A percentile compares a stretch with the other conserved stretches of the same genome.
Evolutionary conservation across 2,329 filamentous ascomycete species (phyloP).

Genomic region (Neonectria magnoliae): DNA sequence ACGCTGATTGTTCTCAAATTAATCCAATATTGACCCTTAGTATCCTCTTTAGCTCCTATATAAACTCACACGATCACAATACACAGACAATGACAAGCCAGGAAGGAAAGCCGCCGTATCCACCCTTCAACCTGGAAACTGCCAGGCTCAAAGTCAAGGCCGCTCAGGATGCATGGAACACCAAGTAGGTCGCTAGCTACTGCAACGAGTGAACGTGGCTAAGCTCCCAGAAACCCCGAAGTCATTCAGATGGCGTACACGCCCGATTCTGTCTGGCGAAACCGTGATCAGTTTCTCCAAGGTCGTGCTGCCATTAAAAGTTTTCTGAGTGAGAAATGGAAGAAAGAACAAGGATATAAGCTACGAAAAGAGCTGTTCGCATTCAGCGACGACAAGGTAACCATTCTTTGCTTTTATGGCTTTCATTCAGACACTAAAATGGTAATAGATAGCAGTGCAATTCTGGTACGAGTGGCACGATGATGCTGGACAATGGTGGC

Average conservation of each 20-base stretch:
- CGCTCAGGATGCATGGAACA: constrained; percentile 87
- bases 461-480: constrained; percentile 92
- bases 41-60: too few relatives aligned
- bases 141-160: constrained; percentile 83
- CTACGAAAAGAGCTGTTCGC: constrained; percentile 87
- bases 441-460: constrained; percentile 77
- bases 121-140: constrained; percentile 79
- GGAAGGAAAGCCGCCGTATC: constrained; percentile 57
- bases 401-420: neutral
- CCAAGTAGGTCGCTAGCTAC: constrained; percentile 60
- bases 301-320: constrained; percentile 74
- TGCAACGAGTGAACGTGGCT: too few relatives aligned
- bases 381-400: constrained; percentile 72
- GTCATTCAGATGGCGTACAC: constrained; percentile 79
- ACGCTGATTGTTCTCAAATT: too few relatives aligned
- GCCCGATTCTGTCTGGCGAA: constrained; percentile 81
- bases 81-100: neutral
- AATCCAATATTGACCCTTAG: too few relatives aligned
- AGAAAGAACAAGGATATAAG: constrained; percentile 74
- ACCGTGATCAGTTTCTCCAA: constrained; percentile 74
- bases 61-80: too few relatives aligned
- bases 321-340: constrained; percentile 80
- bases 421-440: neutral
- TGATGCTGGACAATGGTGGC: constrained; percentile 77
- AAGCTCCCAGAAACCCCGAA: constrained; percentile 52